Evolutionary conservation across 805 yeast genomes (phyloP).

Genomic region (Monosporozyma solicola): DNA sequence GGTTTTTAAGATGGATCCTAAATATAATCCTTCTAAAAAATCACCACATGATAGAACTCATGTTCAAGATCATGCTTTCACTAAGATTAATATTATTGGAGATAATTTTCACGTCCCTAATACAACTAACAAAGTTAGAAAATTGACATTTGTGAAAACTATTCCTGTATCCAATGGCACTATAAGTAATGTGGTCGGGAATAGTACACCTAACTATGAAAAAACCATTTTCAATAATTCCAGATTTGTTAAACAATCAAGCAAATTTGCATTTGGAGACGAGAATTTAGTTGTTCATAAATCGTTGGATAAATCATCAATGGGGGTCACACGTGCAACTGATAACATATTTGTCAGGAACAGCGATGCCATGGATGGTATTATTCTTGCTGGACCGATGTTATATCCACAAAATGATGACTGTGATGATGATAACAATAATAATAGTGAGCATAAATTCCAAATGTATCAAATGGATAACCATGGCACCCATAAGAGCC

Average conservation of each 20-base stretch:
- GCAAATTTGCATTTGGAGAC: not conserved
- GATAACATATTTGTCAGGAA: not conserved
- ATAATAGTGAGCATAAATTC: not conserved
- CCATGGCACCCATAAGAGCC: not conserved
- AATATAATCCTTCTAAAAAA: not conserved
- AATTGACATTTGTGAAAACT: slow-evolving; percentile 4
- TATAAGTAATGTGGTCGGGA: not conserved
- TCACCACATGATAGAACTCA: not conserved
- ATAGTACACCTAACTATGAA: not conserved
- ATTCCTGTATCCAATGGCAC: not conserved
- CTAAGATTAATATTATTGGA: not conserved
- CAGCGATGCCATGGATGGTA: not conserved
- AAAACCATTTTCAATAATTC: not conserved
- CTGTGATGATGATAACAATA: not conserved
- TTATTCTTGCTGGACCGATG: not conserved
- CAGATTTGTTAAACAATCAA: not conserved
- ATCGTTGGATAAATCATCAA: not conserved
- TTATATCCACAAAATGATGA: not conserved
- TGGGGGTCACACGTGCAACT: not conserved
- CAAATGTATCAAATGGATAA: not conserved
- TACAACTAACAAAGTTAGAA: slow-evolving; percentile 1
- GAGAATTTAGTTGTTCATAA: not conserved
- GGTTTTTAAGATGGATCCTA: not conserved
- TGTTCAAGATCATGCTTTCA: not conserved
- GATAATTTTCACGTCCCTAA: not conserved